Conservation (phyloP, 345 rosid genomes). For the Durio zibethinus region DNA sequence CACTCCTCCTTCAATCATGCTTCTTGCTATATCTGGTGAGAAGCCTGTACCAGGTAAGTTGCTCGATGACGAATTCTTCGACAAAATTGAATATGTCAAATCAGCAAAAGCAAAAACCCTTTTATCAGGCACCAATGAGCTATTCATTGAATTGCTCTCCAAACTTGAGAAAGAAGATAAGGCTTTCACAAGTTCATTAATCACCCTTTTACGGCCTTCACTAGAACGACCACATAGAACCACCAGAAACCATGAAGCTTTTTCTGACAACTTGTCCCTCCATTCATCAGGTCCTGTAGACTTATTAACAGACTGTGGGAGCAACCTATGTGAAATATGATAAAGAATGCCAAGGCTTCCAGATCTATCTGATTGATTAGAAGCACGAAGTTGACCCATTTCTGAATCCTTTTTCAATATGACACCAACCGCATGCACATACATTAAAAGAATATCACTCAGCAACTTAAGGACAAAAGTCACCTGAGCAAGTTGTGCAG, state of each 20-base stretch:
- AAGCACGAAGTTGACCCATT: slow-evolving; percentile 62
- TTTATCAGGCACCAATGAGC: slow-evolving; percentile 66
- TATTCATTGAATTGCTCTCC: slow-evolving; percentile 60
- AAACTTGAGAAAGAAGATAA: slow-evolving; percentile 58
- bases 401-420: slow-evolving; percentile 82
- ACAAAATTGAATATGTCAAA: slow-evolving; percentile 77
- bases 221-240: slow-evolving; percentile 84
- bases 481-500: slow-evolving; percentile 81
- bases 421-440: slow-evolving; percentile 82
- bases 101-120: slow-evolving; percentile 72
- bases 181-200: slow-evolving; percentile 81
- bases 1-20: slow-evolving; percentile 94
- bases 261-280: slow-evolving; percentile 87
- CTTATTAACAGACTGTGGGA: slow-evolving; percentile 65
- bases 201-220: slow-evolving; percentile 87
- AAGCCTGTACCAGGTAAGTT: slow-evolving; percentile 80
- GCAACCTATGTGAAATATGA: slow-evolving; percentile 75
- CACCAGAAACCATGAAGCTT: slow-evolving; percentile 86
- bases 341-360: slow-evolving; percentile 65
- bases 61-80: slow-evolving; percentile 79
- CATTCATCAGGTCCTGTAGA: slow-evolving; percentile 81
- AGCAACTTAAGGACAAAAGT: slow-evolving; percentile 82
- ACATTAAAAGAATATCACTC: slow-evolving; percentile 89
- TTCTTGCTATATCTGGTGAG: slow-evolving; percentile 87
- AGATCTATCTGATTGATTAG: slow-evolving; percentile 50